Base-by-base conservation (phyloP, 805 yeast genomes). In the Yamadazyma olivae region DNA sequence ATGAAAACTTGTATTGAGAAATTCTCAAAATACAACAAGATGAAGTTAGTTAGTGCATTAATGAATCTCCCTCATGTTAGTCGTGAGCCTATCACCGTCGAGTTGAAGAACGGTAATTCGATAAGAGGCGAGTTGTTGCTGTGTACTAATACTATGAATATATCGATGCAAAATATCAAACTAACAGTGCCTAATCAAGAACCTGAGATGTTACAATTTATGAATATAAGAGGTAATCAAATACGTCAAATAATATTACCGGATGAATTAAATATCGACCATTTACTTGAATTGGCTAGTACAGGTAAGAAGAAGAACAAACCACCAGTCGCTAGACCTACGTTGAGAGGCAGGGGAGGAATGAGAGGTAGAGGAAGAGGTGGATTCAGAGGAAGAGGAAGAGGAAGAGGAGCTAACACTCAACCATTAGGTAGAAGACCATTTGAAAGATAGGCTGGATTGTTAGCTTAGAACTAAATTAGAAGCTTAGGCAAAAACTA, bases 81-180 rank as follows among this genome's bases (percentile, higher is more conserved):
- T 25, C 81, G 83, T 39, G 97, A 89, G 61, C 81, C 88, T 33
- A 91, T 91, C 1, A 89, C 91, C 35, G 84, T 90, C 14, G 98
- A 90, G 57, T 68, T 91, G 52, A 91, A 90, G 58, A 88, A 91
- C 59, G 97, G 97, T 26, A 85, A 91, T 4, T 73, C 86, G 4
- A 76, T 91, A 5, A 77, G 84, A 50, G 98, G 98, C 0, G 85
- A 90, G 10, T 67, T 91, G 17, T 77, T 83, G 27, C 77, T 89
- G 5, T 95, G 93, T 27, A 72, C 95, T 3, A 96, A 96, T 18
- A 75, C 84, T 44, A 90, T 90, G 98, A 90, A 90, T 59, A 79
- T 90, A 30, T 79, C 87, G 4, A 59, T 90, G 43, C 79, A 83
- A 49, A 84, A 83, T 45, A 91, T 86, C 32, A 84, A 81, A 48